Evolutionary conservation across 202 grass and related monocot genomes (phyloP), one percentile per base, ranked within the genome.

Genomic region (Musa balbisiana): DNA sequence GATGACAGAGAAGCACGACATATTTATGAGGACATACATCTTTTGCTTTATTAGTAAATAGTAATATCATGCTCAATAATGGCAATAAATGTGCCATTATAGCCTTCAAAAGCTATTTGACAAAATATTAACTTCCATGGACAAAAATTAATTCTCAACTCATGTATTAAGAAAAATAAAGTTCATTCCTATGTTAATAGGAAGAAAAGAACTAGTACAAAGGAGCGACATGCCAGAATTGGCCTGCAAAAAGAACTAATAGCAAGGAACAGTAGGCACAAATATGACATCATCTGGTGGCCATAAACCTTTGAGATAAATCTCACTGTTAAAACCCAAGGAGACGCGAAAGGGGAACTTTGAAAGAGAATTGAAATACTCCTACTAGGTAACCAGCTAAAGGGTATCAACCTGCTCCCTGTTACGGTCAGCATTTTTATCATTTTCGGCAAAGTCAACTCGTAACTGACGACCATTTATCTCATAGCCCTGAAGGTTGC

Each of bases 371-470:
- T 74, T 77, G 68, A 76, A 81, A 83, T 82, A 74, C 85, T 81
- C 80, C 33, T 80, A 82, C 53, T 12, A 76, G 82, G 75, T 80
- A 83, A 79, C 81, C 71, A 77, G 78, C 43, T 83, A 71, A 80
- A 85, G 66, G 82, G 81, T 81, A 84, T 86, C 84, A 55, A 99
- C 95, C 95, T 99, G 92, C 80, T 99, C 95, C 86, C 91, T 93
- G 80, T 92, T 99, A 82, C 91, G 89, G 80, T 99, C 95, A 73
- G 87, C 81, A 84, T 87, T 99, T 86, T 92, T 99, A 77, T 90
- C 95, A 84, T 92, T 99, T 92, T 99, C 95, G 52, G 91, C 91
- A 92, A 99, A 99, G 81, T 99, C 95, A 80, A 99, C 91, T 71
- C 95, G 87, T 68, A 99, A 82, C n/a, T 99, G 95, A 62, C 95